A percentile compares a stretch with the other conserved stretches of the same genome.
Evolutionary conservation across 805 yeast species (phyloP).

Genomic region (Candida suzukii): DNA sequence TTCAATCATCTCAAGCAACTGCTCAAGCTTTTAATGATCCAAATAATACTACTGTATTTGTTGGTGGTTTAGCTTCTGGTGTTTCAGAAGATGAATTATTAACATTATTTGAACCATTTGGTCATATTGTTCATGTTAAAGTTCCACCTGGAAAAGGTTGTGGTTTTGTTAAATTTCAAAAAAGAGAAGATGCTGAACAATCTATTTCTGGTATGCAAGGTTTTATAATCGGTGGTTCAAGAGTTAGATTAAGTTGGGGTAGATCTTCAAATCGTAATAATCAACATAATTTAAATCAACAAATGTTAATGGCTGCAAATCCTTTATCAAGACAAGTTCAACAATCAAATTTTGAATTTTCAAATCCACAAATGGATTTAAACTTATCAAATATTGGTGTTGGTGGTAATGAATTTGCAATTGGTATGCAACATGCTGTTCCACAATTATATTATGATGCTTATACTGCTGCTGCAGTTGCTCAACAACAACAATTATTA

Average conservation of each 20-base stretch:
- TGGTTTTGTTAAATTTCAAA: slow-evolving; percentile 67
- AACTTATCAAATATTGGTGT: not conserved
- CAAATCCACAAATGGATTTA: not conserved
- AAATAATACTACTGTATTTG: slow-evolving; percentile 66
- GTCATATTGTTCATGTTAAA: slow-evolving; percentile 60
- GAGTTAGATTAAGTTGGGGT: slow-evolving; percentile 75
- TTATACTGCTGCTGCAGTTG: slow-evolving; percentile 8
- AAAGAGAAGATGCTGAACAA: slow-evolving; percentile 65
- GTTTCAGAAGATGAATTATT: slow-evolving; percentile 55
- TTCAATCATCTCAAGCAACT: slow-evolving; percentile 1
- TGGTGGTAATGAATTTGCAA: too few relatives aligned
- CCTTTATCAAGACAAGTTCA: slow-evolving; percentile 8
- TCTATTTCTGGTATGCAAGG: slow-evolving; percentile 80
- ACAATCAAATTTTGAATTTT: not conserved
- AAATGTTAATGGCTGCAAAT: slow-evolving; percentile 2
- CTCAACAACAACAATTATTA: slow-evolving; percentile 3
- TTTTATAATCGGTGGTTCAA: slow-evolving; percentile 63
- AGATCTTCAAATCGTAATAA: slow-evolving; percentile 27
- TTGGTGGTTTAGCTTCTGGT: slow-evolving; percentile 62
- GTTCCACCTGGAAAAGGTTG: slow-evolving; percentile 77
- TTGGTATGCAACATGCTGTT: too few relatives aligned
- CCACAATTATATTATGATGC: slow-evolving; percentile 25
- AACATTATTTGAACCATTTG: slow-evolving; percentile 65
- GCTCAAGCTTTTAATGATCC: slow-evolving; percentile 39
- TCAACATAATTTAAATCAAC: not conserved